A percentile compares a stretch with the other conserved stretches of the same genome.
Evolutionary conservation across 1,284 basidiomycete genomes (phyloP).

Genomic region (Cerrena zonata): DNA sequence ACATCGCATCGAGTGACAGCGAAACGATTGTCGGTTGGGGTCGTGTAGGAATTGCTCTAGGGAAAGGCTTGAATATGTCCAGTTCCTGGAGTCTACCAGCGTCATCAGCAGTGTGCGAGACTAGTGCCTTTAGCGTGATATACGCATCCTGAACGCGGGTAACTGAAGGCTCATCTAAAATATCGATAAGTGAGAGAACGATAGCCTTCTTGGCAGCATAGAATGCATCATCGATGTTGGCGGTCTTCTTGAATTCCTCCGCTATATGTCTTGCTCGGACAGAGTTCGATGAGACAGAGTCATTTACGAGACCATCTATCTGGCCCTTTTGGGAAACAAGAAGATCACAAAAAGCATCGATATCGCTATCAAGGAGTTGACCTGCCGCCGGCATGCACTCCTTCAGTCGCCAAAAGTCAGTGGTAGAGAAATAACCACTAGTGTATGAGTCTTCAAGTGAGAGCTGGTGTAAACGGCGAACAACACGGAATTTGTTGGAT

Average conservation of each 20-base stretch:
- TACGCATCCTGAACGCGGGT: constrained; percentile 55
- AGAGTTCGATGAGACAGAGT: constrained; percentile 35
- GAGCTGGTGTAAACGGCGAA: constrained; percentile 51
- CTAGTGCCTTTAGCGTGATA: constrained; percentile 52
- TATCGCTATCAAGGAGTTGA: constrained; percentile 56
- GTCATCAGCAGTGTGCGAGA: constrained; percentile 31
- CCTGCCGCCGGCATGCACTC: constrained; percentile 55
- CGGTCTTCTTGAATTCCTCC: not conserved
- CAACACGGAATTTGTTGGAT: constrained; percentile 72
- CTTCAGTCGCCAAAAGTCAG: constrained; percentile 80
- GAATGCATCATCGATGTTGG: not conserved
- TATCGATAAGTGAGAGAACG: constrained; percentile 47
- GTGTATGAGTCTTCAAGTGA: constrained; percentile 33
- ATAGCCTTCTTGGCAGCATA: constrained; percentile 41
- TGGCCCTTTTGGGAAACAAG: constrained; percentile 55
- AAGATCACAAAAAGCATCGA: constrained; percentile 70
- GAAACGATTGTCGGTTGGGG: constrained; percentile 32
- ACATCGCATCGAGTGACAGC: constrained; percentile 33
- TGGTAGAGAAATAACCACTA: constrained; percentile 43
- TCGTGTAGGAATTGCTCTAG: constrained; percentile 26
- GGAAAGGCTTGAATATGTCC: constrained; percentile 41
- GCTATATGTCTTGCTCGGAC: constrained; percentile 36
- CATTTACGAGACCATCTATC: constrained; percentile 55
- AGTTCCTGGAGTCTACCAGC: constrained; percentile 29
- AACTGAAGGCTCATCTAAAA: constrained; percentile 50